Percentiles rank a stretch among this genome's conserved stretches.
phyloP scores from a whole-genome alignment of 1,284 basidiomycete genomes.

The Apiotrichum porosum region DNA sequence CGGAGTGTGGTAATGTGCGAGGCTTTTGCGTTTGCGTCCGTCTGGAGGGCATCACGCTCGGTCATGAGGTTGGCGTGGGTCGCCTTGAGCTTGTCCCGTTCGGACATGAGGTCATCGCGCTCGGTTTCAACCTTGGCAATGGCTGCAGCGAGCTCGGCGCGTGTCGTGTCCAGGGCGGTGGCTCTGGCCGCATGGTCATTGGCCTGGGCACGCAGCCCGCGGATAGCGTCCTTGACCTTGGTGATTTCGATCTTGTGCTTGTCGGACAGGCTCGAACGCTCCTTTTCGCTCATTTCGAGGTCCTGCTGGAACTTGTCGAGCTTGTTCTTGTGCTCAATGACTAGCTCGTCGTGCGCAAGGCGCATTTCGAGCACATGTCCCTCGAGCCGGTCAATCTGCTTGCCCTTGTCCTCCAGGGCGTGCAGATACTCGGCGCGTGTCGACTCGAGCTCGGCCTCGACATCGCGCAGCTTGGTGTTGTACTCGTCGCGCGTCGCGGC shows the following conservation, averaged over 20 bases:
- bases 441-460: slow-evolving; percentile 26
- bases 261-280: slow-evolving; percentile 6
- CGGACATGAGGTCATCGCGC: neutral
- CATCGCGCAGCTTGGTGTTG: slow-evolving; percentile 20
- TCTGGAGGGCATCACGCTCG: slow-evolving; percentile 2
- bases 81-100: slow-evolving; percentile 18
- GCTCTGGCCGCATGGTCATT: slow-evolving; percentile 4
- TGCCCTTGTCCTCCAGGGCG: slow-evolving; percentile 24
- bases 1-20: neutral
- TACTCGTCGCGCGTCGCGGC: slow-evolving; percentile 11
- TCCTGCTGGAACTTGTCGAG: slow-evolving; percentile 7
- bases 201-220: neutral
- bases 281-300: slow-evolving; percentile 1
- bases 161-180: slow-evolving; percentile 8
- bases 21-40: too few relatives aligned
- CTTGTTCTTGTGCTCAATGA: slow-evolving; percentile 28
- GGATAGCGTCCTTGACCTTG: slow-evolving; percentile 6
- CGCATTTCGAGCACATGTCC: slow-evolving; percentile 31
- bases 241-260: slow-evolving; percentile 7
- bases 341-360: slow-evolving; percentile 34
- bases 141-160: neutral
- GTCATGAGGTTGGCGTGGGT: slow-evolving; percentile 28
- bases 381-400: slow-evolving; percentile 36
- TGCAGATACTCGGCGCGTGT: slow-evolving; percentile 28
- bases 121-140: neutral